phyloP scores from a whole-genome alignment of 2,329 filamentous ascomycete species.

The Plectosphaerella plurivora region DNA sequence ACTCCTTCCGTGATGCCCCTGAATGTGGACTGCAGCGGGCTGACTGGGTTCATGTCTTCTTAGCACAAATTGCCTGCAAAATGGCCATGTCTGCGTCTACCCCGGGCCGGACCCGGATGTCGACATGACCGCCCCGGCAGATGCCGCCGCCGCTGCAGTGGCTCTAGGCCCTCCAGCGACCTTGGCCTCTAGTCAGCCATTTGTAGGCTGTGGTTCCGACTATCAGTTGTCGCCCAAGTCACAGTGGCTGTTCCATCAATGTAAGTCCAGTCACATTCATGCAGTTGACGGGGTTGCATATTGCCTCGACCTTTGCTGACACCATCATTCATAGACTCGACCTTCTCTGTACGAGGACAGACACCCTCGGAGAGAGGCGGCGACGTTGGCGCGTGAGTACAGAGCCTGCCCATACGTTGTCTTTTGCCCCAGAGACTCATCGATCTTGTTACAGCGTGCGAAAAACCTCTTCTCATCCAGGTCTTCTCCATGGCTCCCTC shows the following conservation, averaged over 20 bases:
- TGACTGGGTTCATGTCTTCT: background rate
- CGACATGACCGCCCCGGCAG: background rate
- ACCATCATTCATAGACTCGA: conserved; percentile 25
- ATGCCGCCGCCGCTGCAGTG: conserved; percentile 2
- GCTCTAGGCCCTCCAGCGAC: too few species aligned
- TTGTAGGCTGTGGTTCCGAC: conserved; percentile 9
- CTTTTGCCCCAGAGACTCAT: too few species aligned
- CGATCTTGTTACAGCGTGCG: conserved; percentile 27
- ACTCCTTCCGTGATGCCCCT: conserved; percentile 4
- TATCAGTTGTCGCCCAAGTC: conserved; percentile 25
- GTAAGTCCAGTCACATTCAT: conserved; percentile 16
- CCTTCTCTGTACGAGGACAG: conserved; percentile 35
- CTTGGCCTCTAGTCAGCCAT: conserved; percentile 7
- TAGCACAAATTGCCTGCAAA: conserved; percentile 40
- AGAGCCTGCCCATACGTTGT: background rate
- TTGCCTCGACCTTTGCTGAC: background rate
- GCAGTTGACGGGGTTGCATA: too few species aligned
- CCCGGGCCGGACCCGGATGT: conserved; percentile 15
- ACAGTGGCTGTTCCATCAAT: conserved; percentile 28
- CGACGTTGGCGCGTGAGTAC: conserved; percentile 27
- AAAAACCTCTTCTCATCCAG: conserved; percentile 36
- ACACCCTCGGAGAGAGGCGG: conserved; percentile 29
- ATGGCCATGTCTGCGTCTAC: conserved; percentile 36
- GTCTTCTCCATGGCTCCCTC: conserved; percentile 40
- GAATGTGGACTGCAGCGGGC: background rate